Conservation (phyloP, 2,329 filamentous ascomycete species). For the Fusarium euwallaceae region DNA sequence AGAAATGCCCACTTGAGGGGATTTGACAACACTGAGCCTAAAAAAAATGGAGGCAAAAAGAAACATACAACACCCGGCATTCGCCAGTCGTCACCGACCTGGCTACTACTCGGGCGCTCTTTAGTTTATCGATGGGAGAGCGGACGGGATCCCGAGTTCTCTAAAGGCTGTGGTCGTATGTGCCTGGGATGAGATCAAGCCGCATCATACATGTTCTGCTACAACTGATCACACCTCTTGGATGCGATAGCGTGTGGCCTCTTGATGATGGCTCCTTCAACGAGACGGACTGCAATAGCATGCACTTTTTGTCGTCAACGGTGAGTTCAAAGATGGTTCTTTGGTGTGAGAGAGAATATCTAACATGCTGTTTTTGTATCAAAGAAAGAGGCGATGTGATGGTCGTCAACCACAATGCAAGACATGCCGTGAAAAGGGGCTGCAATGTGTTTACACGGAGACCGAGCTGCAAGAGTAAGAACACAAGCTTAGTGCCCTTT, state of each 20-base stretch:
- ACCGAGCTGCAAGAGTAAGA: neutral
- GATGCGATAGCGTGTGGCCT: neutral
- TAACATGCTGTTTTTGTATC: neutral
- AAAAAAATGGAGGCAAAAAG: neutral
- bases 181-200: neutral
- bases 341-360: neutral
- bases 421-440: neutral
- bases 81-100: conserved; percentile 26
- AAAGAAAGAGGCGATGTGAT: neutral
- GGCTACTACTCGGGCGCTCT: conserved; percentile 22
- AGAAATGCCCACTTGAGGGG: neutral
- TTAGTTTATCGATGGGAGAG: conserved; percentile 20
- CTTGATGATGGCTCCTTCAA: neutral
- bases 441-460: neutral
- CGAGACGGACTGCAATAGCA: neutral
- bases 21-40: neutral
- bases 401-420: neutral
- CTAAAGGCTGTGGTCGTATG: conserved; percentile 24
- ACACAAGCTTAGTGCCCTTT: neutral
- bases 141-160: conserved; percentile 19
- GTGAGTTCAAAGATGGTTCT: neutral
- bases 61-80: conserved; percentile 25
- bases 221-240: neutral
- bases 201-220: neutral
- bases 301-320: neutral